phyloP scores from a whole-genome alignment of 2,329 filamentous ascomycete genomes.

The Dryadomyces sulphureus region DNA sequence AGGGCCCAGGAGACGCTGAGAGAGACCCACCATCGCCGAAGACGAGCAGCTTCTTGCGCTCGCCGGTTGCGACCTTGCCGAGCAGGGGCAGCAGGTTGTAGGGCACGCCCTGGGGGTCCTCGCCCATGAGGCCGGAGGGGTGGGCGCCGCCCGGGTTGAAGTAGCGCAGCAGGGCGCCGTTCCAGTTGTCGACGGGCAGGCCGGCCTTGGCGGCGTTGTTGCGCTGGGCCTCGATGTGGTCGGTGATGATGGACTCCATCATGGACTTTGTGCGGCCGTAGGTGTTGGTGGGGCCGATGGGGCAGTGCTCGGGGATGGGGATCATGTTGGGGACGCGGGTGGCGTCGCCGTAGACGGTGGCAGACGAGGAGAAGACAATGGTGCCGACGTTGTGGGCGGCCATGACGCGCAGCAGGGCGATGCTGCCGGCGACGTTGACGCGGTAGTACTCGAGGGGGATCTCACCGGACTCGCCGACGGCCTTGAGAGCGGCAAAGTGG shows the following conservation, averaged over 20 bases:
- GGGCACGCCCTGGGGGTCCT: conserved; percentile 89
- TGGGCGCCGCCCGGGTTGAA: conserved; percentile 96
- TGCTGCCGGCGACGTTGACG: conserved; percentile 88
- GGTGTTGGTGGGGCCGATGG: conserved; percentile 89
- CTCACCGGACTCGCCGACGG: conserved; percentile 87
- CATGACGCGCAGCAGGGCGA: conserved; percentile 79
- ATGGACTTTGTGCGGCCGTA: conserved; percentile 94
- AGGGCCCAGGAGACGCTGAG: neutral
- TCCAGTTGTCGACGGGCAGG: conserved; percentile 70
- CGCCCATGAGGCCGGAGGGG: conserved; percentile 92
- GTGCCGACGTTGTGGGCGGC: conserved; percentile 79
- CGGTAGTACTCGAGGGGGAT: conserved; percentile 96
- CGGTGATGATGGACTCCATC: conserved; percentile 83
- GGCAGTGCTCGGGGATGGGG: conserved; percentile 92
- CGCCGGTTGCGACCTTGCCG: conserved; percentile 89
- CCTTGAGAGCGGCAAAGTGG: conserved; percentile 96
- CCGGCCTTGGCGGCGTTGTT: conserved; percentile 68
- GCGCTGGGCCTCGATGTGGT: conserved; percentile 77
- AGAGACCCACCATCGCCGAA: conserved; percentile 68
- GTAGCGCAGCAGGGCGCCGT: conserved; percentile 84
- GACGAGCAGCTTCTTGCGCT: conserved; percentile 84
- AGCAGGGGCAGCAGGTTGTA: conserved; percentile 92
- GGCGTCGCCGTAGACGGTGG: conserved; percentile 95
- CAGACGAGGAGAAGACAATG: conserved; percentile 97
- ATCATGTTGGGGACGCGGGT: conserved; percentile 97